Evolutionary conservation across 164 flowering plant genomes (phyloP), one percentile per base, ranked within the genome.

Genomic region (Akebia trifoliata): DNA sequence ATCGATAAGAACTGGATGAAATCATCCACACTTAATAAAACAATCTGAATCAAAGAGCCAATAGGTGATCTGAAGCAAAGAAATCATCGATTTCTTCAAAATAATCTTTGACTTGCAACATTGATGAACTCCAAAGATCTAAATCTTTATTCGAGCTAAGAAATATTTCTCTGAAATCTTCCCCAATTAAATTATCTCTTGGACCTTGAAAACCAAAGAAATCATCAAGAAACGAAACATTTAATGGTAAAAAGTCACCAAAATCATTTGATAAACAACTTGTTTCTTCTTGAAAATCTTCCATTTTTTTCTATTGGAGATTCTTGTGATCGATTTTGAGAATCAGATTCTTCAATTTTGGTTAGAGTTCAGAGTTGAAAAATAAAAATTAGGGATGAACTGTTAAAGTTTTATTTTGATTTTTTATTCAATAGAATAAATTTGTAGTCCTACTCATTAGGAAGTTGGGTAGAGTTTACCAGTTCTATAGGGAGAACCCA

Each of bases 11-110:
- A 26, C 6, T 4, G 9, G 9, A 4, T 34, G 5, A 9, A 34
- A 21, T 30, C 20, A 4, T 34, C 36, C 4, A 34, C 3, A 3
- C 15, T 15, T 9, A 1, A 15, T 24, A 4, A 10, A 5, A 22
- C 10, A 25, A 17, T 22, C 15, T 4, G n/a, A n/a, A n/a, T 64
- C 45, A 64, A 12, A 60, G 25, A n/a, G 60, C 56, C 0, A 36
- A n/a, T 11, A 63, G 44, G 20, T 87, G 77, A 61, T 90, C 95
- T 30, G 80, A 73, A 46, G 75, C 74, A 49, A 87, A 85, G 34
- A 87, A 36, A 57, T 90, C 97, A 7, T 82, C 95, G 55, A 90
- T 73, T 38, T 87, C 97, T 49, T 78, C 82, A 52, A 79, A 79
- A 42, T 58, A 66, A 26, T 79, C 83, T 22, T 79, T 82, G 10